Conservation (phyloP, 192 early-diverging fungal genomes). For the Coemansia reversa region DNA sequence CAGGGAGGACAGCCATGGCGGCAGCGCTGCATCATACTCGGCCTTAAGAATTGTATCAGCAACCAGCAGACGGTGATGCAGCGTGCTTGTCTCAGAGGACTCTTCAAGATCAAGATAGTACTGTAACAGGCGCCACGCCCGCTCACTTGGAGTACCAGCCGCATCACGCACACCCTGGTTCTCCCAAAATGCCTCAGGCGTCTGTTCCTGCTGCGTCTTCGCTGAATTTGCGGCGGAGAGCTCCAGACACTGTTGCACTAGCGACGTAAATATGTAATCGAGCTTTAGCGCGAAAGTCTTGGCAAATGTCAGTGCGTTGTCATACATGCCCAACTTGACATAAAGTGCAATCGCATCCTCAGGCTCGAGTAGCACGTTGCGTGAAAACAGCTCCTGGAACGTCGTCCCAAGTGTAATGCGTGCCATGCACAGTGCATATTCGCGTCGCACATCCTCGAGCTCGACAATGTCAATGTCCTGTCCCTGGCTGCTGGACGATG, state of each 20-base stretch:
- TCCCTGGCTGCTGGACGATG: conserved; percentile 18
- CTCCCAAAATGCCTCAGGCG: conserved; percentile 39
- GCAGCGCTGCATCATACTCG: conserved; percentile 23
- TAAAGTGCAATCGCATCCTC: conserved; percentile 44
- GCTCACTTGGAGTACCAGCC: conserved; percentile 27
- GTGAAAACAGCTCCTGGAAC: conserved; percentile 41
- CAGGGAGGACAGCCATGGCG: conserved; percentile 45
- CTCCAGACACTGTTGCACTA: conserved; percentile 39
- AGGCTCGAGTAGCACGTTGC: conserved; percentile 42
- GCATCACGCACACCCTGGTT: conserved; percentile 17
- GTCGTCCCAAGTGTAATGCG: conserved; percentile 32
- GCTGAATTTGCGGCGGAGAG: conserved; percentile 9
- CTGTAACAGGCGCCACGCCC: conserved; percentile 48
- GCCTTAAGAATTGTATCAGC: conserved; percentile 29
- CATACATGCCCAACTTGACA: conserved; percentile 47
- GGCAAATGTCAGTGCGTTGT: conserved; percentile 42
- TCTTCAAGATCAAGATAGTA: conserved; percentile 35
- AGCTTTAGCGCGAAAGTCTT: conserved; percentile 28
- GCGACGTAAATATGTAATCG: conserved; percentile 24
- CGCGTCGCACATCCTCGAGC: conserved; percentile 46
- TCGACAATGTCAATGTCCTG: conserved; percentile 46
- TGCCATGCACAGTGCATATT: conserved; percentile 47
- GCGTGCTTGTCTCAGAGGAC: neutral
- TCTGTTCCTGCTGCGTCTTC: conserved; percentile 16
- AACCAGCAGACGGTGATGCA: conserved; percentile 31